A percentile compares a stretch with the other conserved stretches of the same genome.
phyloP scores from a whole-genome alignment of 2,329 filamentous ascomycete genomes.

The Fusarium abutilonis region DNA sequence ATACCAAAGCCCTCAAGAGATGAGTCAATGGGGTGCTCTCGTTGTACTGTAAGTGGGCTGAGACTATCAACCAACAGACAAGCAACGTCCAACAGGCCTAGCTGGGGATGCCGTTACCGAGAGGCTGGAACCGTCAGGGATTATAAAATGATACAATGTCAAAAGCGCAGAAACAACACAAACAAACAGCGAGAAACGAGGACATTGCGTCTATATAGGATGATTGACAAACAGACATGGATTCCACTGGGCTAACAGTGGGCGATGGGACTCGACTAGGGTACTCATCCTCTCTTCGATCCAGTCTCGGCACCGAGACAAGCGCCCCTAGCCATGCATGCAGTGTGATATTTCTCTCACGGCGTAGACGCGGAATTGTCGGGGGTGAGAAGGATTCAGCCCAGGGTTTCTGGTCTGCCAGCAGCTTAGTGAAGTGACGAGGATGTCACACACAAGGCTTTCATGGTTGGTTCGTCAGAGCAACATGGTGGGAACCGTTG shows the following conservation, averaged over 20 bases:
- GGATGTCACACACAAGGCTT: slow-evolving; percentile 18
- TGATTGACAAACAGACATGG: slow-evolving; percentile 24
- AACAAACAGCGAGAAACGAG: slow-evolving; percentile 39
- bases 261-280: slow-evolving; percentile 18
- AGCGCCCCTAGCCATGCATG: slow-evolving; percentile 47
- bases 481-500: slow-evolving; percentile 36
- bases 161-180: slow-evolving; percentile 33
- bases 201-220: slow-evolving; percentile 45
- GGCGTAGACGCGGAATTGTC: slow-evolving; percentile 35
- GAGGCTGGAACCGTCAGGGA: slow-evolving; percentile 41
- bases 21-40: slow-evolving; percentile 6
- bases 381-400: slow-evolving; percentile 36
- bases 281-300: slow-evolving; percentile 14
- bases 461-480: slow-evolving; percentile 38
- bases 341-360: slow-evolving; percentile 44
- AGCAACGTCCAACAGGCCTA: slow-evolving; percentile 31
- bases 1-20: slow-evolving; percentile 10
- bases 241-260: slow-evolving; percentile 23
- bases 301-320: slow-evolving; percentile 31
- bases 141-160: slow-evolving; percentile 35
- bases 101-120: slow-evolving; percentile 36
- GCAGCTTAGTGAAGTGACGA: slow-evolving; percentile 22
- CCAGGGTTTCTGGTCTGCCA: slow-evolving; percentile 23
- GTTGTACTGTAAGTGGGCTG: slow-evolving; percentile 15
- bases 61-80: slow-evolving; percentile 36